A percentile compares a stretch with the other conserved stretches of the same genome.
Evolutionary conservation across 1,139 yeast species (phyloP).

Genomic region (Candida mesenterica): DNA sequence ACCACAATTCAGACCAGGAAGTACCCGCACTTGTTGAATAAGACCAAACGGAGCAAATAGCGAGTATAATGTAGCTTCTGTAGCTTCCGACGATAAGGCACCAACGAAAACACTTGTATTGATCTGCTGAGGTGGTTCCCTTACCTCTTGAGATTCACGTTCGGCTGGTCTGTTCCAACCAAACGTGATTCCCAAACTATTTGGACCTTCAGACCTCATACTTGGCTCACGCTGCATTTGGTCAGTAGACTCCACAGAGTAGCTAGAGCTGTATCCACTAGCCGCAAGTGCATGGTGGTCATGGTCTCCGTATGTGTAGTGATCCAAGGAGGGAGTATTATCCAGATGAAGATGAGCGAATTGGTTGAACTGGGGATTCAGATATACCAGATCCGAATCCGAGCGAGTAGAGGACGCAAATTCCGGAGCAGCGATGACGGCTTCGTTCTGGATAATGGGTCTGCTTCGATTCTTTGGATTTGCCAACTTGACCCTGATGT

Average conservation of each 20-base stretch:
- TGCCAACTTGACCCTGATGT: constrained; percentile 70
- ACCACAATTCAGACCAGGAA: constrained; percentile 92
- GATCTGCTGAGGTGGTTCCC: constrained; percentile 58
- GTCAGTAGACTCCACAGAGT: background rate
- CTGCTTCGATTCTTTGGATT: constrained; percentile 13
- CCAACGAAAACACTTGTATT: constrained; percentile 96
- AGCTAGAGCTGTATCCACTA: background rate
- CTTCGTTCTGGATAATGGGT: background rate
- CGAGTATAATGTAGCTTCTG: constrained; percentile 71
- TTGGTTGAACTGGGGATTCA: background rate
- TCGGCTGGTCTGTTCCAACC: background rate
- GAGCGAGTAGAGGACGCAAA: too few relatives aligned
- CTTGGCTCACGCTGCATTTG: background rate
- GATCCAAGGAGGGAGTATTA: background rate
- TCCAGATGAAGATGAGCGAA: background rate
- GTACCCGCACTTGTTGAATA: constrained; percentile 82
- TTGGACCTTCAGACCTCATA: background rate
- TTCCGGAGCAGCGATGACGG: too few relatives aligned
- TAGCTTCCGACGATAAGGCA: constrained; percentile 73
- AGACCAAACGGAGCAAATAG: constrained; percentile 83
- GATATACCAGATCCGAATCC: background rate
- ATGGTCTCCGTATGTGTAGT: background rate
- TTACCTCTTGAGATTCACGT: background rate
- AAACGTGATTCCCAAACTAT: constrained; percentile 1
- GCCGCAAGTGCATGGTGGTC: background rate